Conservation (phyloP, 768 basidiomycete species). For the Leccinum obscurum region DNA sequence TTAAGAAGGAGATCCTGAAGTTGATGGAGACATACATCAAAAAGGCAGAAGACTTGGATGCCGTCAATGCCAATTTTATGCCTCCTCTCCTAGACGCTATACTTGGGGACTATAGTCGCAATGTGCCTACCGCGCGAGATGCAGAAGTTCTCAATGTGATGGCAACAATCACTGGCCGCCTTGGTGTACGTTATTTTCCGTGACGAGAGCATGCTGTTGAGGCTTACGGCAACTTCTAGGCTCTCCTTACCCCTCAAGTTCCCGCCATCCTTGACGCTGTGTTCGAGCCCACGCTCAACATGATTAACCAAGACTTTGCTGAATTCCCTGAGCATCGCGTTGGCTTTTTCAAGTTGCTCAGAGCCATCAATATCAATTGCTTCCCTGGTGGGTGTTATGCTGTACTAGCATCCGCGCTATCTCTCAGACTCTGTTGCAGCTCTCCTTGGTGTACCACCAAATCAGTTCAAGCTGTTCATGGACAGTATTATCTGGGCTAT, state of each 20-base stretch:
- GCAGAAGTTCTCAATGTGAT: constrained; percentile 97
- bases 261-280: constrained; percentile 95
- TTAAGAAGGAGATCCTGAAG: constrained; percentile 98
- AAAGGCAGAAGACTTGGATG: constrained; percentile 95
- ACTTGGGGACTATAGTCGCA: constrained; percentile 94
- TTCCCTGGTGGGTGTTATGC: constrained; percentile 79
- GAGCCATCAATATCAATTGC: constrained; percentile 89
- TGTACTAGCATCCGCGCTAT: background rate
- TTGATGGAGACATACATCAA: constrained; percentile 97
- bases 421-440: constrained; percentile 38
- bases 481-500: constrained; percentile 99
- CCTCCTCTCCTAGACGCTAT: constrained; percentile 95
- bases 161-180: constrained; percentile 86
- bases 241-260: constrained; percentile 88
- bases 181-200: constrained; percentile 65
- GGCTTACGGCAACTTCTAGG: constrained; percentile 41
- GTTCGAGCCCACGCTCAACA: constrained; percentile 93
- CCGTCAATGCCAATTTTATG: constrained; percentile 89
- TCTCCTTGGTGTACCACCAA: constrained; percentile 80
- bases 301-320: constrained; percentile 99
- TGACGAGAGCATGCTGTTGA: constrained; percentile 7
- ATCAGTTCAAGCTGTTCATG: constrained; percentile 96
- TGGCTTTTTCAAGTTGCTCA: constrained; percentile 94
- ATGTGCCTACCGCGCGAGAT: constrained; percentile 90
- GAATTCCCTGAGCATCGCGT: constrained; percentile 98